These are phyloP conservation scores for Pythium dissotocum DNA, from an alignment of 352 stramenopile genomes.

Conservation along the genomic window DNA sequence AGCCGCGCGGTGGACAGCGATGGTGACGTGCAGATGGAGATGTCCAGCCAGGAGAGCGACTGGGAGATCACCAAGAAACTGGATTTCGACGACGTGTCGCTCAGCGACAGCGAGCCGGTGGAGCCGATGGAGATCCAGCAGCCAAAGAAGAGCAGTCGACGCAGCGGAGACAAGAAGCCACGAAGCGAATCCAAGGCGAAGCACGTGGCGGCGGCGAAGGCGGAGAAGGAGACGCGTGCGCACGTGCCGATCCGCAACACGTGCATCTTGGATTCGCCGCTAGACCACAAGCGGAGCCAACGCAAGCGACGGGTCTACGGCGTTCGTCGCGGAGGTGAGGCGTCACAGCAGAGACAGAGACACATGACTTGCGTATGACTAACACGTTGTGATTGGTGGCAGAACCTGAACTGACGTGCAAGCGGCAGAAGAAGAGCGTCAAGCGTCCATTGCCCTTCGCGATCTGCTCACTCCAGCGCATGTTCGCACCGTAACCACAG, in stretches of 20 bases:
- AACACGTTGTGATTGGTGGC: neutral
- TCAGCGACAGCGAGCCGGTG: constrained; percentile 2
- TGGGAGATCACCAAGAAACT: constrained; percentile 19
- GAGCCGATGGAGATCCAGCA: neutral
- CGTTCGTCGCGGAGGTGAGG: constrained; percentile 12
- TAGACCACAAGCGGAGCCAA: constrained; percentile 6
- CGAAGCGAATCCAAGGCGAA: neutral
- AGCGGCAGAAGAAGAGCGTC: constrained; percentile 18
- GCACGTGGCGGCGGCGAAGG: neutral
- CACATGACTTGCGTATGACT: neutral
- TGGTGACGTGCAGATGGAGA: neutral
- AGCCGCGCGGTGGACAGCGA: constrained; percentile 4
- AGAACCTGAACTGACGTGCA: constrained; percentile 9
- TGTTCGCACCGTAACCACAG: constrained; percentile 36
- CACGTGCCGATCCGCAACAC: constrained; percentile 23
- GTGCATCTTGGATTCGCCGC: constrained; percentile 28
- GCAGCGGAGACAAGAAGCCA: neutral
- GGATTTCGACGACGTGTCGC: constrained; percentile 18
- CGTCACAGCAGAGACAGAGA: neutral
- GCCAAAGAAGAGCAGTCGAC: neutral
- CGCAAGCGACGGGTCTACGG: constrained; percentile 16
- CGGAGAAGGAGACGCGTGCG: neutral
- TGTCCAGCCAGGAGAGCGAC: constrained; percentile 7
- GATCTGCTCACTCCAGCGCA: constrained; percentile 44
- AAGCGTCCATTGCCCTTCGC: constrained; percentile 8